Conservation (phyloP, 441 rosid species). For the Erysimum cheiri region DNA sequence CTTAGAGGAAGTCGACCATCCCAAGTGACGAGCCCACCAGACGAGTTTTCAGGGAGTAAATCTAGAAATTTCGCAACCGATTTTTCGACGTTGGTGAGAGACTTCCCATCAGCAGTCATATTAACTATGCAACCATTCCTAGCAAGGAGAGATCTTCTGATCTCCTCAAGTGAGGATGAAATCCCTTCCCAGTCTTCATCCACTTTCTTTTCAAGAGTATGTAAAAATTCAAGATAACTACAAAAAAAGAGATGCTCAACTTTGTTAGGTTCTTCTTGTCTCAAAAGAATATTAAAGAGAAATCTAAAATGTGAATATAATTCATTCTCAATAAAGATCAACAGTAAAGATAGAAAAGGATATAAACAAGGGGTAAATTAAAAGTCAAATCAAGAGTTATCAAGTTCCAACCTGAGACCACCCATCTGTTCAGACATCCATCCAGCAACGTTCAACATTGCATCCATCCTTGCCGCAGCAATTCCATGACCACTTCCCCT, state of each 20-base stretch:
- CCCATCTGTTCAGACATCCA: constrained; percentile 99
- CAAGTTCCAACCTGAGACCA: constrained; percentile 77
- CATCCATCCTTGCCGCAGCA: constrained; percentile 94
- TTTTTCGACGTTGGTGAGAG: constrained; percentile 62
- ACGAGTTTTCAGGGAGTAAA: constrained; percentile 73
- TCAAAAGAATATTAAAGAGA: background rate
- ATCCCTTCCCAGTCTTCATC: constrained; percentile 90
- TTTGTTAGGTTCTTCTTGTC: constrained; percentile 1
- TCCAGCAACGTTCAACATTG: constrained; percentile 85
- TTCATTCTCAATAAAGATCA: constrained; percentile 9
- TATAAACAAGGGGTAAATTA: background rate
- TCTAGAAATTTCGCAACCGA: constrained; percentile 77
- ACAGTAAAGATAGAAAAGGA: background rate
- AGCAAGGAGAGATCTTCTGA: constrained; percentile 77
- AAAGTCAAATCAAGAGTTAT: constrained; percentile 15
- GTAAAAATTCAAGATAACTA: constrained; percentile 88
- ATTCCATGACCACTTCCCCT: constrained; percentile 94
- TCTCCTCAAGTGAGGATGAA: constrained; percentile 88
- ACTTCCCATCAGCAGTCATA: constrained; percentile 87
- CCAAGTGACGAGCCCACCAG: constrained; percentile 55
- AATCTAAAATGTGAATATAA: background rate
- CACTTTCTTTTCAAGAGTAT: constrained; percentile 75
- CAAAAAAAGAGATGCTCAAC: constrained; percentile 32
- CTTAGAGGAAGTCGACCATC: constrained; percentile 60
- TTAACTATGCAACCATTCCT: constrained; percentile 82